Percentiles rank a stretch among this genome's conserved stretches.
Conservation (phyloP, 257 asterid genomes). For the Verbascum thapsus region DNA sequence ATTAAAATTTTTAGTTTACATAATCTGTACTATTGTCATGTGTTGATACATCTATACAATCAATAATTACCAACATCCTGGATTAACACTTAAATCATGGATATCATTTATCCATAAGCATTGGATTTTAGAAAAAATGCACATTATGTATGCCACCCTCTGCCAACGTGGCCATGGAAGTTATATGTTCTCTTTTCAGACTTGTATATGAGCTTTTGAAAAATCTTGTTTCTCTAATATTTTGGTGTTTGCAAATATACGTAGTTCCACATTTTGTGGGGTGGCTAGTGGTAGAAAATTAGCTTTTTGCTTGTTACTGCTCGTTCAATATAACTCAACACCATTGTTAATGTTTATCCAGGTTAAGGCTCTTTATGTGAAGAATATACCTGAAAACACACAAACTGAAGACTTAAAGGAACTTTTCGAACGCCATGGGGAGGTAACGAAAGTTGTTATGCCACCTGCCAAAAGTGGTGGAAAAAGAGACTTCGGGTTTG, state of each 20-base stretch:
- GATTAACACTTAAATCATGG: background rate
- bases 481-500: slow-evolving; percentile 86
- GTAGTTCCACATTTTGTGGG: slow-evolving; percentile 13
- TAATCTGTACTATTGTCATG: no score
- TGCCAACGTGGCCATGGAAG: background rate
- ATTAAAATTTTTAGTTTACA: no score
- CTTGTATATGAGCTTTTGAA: slow-evolving; percentile 23
- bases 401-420: slow-evolving; percentile 77
- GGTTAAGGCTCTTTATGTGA: slow-evolving; percentile 96
- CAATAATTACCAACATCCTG: background rate
- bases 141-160: background rate
- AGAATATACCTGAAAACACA: slow-evolving; percentile 88
- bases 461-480: slow-evolving; percentile 97
- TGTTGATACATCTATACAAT: background rate
- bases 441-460: slow-evolving; percentile 91
- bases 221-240: slow-evolving; percentile 8
- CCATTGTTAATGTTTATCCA: slow-evolving; percentile 37
- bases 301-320: slow-evolving; percentile 18
- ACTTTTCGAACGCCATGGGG: slow-evolving; percentile 82
- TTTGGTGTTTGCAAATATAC: background rate
- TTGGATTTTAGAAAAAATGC: background rate
- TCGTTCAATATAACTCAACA: slow-evolving; percentile 18
- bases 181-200: background rate
- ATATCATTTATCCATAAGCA: background rate
- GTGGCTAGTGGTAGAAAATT: slow-evolving; percentile 7